These are phyloP conservation scores for Aphanomyces euteiches DNA, from an alignment of 352 stramenopile species.

Conservation along the genomic window DNA sequence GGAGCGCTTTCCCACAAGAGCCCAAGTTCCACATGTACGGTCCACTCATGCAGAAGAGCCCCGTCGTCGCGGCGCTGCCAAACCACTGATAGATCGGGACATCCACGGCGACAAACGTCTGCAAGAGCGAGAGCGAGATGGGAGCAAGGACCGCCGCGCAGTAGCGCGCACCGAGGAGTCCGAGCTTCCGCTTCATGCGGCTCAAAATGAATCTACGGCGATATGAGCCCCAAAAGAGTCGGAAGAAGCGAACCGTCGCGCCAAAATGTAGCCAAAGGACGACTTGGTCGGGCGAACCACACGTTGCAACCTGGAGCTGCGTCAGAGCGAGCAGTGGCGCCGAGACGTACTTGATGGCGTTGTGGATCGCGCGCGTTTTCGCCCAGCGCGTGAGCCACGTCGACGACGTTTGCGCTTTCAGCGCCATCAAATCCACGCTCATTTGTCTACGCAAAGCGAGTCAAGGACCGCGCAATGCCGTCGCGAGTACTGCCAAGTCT, in stretches of 20 bases:
- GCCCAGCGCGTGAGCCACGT: conserved; percentile 64
- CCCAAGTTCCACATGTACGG: conserved; percentile 72
- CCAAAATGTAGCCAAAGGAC: background rate
- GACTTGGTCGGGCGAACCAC: background rate
- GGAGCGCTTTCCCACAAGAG: conserved; percentile 54
- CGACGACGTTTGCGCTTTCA: conserved; percentile 70
- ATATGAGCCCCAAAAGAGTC: background rate
- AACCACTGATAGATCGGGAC: conserved; percentile 78
- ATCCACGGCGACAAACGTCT: background rate
- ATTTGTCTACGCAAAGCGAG: conserved; percentile 34
- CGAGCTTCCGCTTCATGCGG: conserved; percentile 74
- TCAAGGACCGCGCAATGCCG: too few species aligned
- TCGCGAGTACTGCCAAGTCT: conserved; percentile 47
- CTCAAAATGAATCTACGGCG: conserved; percentile 54
- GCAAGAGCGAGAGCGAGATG: background rate
- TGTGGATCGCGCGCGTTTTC: conserved; percentile 69
- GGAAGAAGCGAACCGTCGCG: background rate
- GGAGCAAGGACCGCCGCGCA: conserved; percentile 70
- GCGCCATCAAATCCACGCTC: conserved; percentile 60
- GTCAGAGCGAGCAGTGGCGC: background rate
- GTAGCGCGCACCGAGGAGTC: conserved; percentile 61
- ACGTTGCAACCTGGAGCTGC: background rate
- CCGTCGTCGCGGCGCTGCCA: conserved; percentile 58
- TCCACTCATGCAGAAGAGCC: conserved; percentile 70
- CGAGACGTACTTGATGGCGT: conserved; percentile 53